Percentiles rank a stretch among this genome's conserved stretches.
Evolutionary conservation across 2,329 filamentous ascomycete species (phyloP).

Genomic region (Elsinoe australis): DNA sequence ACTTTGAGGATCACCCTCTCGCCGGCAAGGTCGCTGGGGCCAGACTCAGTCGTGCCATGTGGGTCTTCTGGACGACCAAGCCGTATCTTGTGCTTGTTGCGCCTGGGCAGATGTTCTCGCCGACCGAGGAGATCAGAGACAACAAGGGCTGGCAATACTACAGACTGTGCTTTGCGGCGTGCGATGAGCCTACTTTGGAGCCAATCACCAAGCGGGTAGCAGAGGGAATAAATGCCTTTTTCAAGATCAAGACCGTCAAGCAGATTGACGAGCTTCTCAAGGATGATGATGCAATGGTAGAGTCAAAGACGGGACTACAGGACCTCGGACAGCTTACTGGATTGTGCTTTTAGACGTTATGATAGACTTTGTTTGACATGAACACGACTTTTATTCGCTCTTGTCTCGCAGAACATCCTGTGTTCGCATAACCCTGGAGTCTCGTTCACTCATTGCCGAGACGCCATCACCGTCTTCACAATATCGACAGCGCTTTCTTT

Average conservation of each 20-base stretch:
- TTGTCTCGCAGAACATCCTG: too few relatives aligned
- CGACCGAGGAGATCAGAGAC: conserved; percentile 52
- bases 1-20: conserved; percentile 67
- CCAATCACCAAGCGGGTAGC: conserved; percentile 57
- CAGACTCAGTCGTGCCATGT: conserved; percentile 56
- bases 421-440: too few relatives aligned
- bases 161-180: conserved; percentile 77
- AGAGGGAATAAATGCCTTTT: conserved; percentile 65
- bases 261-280: conserved; percentile 57
- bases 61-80: conserved; percentile 61
- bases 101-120: conserved; percentile 67
- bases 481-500: conserved; percentile 18
- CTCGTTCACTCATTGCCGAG: too few relatives aligned
- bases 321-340: conserved; percentile 10
- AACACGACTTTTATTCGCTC: too few relatives aligned
- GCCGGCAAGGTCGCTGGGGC: conserved; percentile 45
- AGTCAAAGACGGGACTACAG: conserved; percentile 11
- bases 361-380: background rate
- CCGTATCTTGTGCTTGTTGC: conserved; percentile 63
- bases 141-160: conserved; percentile 62
- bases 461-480: conserved; percentile 17
- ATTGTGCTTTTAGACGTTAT: conserved; percentile 5
- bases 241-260: conserved; percentile 60
- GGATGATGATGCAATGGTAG: conserved; percentile 28
- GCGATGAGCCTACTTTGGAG: conserved; percentile 62